Conservation (phyloP, 176 grass and related monocot species). For the Stipa capillata region DNA sequence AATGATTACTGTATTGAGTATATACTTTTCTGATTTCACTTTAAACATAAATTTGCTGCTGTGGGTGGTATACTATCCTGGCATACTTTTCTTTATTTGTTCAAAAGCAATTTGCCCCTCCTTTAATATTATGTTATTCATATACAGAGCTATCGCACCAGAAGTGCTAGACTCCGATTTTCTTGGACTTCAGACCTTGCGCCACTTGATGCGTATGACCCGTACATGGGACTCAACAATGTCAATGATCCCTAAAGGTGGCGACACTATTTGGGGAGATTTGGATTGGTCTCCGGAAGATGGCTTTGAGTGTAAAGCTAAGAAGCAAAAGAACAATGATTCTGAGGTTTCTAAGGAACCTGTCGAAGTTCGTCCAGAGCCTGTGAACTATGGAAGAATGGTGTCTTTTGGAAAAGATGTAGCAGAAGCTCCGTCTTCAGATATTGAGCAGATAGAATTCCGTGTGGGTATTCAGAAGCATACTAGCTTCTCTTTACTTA, state of each 20-base stretch:
- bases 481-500: neutral
- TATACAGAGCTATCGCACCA: slow-evolving; percentile 81
- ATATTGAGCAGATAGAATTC: slow-evolving; percentile 82
- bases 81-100: neutral
- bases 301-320: slow-evolving; percentile 51
- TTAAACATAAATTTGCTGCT: neutral
- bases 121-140: slow-evolving; percentile 3
- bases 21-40: slow-evolving; percentile 3
- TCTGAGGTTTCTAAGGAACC: slow-evolving; percentile 39
- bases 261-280: slow-evolving; percentile 93
- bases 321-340: slow-evolving; percentile 57
- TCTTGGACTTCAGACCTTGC: slow-evolving; percentile 85
- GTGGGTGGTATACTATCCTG: neutral
- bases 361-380: slow-evolving; percentile 24
- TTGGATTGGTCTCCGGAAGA: slow-evolving; percentile 87
- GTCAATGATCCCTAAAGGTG: slow-evolving; percentile 99
- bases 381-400: slow-evolving; percentile 76
- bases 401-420: slow-evolving; percentile 89
- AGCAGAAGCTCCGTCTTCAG: slow-evolving; percentile 42
- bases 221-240: slow-evolving; percentile 99
- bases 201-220: slow-evolving; percentile 96
- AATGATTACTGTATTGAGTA: neutral
- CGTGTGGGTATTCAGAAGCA: slow-evolving; percentile 46
- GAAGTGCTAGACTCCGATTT: slow-evolving; percentile 85
- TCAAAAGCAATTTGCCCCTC: neutral